Conservation (phyloP, 176 grass and related monocot species). For the Triticum timopheevii region DNA sequence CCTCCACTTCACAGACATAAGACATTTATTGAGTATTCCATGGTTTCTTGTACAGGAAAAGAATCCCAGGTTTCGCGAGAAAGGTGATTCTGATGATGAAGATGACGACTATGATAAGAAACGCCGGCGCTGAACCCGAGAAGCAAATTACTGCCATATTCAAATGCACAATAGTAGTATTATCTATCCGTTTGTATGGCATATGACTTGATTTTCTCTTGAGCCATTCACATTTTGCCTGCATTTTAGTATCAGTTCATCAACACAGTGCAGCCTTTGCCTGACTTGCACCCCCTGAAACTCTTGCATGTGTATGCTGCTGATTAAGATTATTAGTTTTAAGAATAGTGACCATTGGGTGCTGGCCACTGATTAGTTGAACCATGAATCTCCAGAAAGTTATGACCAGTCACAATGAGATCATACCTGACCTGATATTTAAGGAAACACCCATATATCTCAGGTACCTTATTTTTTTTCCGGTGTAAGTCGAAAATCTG, state of each 20-base stretch:
- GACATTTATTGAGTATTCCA: neutral
- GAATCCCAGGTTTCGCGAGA: slow-evolving; percentile 90
- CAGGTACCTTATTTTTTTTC: too few species aligned
- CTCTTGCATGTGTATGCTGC: neutral
- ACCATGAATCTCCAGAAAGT: neutral
- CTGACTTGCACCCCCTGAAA: neutral
- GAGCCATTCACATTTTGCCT: neutral
- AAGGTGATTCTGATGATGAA: slow-evolving; percentile 80
- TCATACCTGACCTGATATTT: neutral
- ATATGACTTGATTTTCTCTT: neutral
- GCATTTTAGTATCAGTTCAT: neutral
- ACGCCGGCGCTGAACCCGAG: slow-evolving; percentile 44
- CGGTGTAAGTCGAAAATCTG: too few species aligned
- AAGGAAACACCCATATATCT: too few species aligned
- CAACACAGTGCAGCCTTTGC: neutral
- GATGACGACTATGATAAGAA: slow-evolving; percentile 83
- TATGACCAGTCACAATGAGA: neutral
- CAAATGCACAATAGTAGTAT: neutral
- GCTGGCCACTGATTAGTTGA: neutral
- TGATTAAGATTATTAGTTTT: neutral
- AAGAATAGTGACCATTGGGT: neutral
- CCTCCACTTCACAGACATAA: neutral
- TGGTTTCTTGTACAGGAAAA: slow-evolving; percentile 59
- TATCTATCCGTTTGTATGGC: neutral
- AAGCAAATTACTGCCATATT: neutral